These are phyloP conservation scores for Ogataea salicorniae DNA, from an alignment of 805 yeast genomes.

Conservation along the genomic window DNA sequence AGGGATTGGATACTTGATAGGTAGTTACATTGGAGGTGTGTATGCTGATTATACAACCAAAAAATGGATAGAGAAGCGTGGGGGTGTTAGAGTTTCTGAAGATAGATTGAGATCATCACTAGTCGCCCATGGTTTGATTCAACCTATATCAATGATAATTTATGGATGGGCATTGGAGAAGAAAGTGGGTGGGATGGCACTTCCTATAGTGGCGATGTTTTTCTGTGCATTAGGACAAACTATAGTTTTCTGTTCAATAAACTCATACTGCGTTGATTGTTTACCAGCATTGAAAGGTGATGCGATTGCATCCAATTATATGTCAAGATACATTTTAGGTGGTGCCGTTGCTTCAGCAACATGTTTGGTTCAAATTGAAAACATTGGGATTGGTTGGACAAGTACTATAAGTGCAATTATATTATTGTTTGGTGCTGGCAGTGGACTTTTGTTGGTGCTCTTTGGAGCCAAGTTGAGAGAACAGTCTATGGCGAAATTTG, in stretches of 20 bases:
- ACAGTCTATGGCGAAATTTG: conserved; percentile 5
- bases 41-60: conserved; percentile 47
- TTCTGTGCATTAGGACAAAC: conserved; percentile 48
- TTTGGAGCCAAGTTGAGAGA: conserved; percentile 38
- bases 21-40: conserved; percentile 48
- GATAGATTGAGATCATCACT: conserved; percentile 42
- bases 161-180: conserved; percentile 52
- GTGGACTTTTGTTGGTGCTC: conserved; percentile 30
- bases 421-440: conserved; percentile 34
- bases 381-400: conserved; percentile 55
- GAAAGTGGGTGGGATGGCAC: conserved; percentile 48
- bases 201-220: conserved; percentile 48
- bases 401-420: conserved; percentile 44
- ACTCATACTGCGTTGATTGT: conserved; percentile 55
- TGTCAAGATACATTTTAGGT: conserved; percentile 40
- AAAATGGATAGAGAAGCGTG: conserved; percentile 35
- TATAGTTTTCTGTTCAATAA: conserved; percentile 44
- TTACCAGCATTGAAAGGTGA: conserved; percentile 51
- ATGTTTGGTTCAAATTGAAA: conserved; percentile 39
- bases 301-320: conserved; percentile 51
- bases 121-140: conserved; percentile 37
- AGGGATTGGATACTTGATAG: conserved; percentile 47
- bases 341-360: conserved; percentile 50
- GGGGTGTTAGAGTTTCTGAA: conserved; percentile 45
- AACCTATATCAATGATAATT: conserved; percentile 41